A percentile compares a stretch with the other conserved stretches of the same genome.
Conservation (phyloP, 2,329 filamentous ascomycete species). For the Whalleya microplaca region DNA sequence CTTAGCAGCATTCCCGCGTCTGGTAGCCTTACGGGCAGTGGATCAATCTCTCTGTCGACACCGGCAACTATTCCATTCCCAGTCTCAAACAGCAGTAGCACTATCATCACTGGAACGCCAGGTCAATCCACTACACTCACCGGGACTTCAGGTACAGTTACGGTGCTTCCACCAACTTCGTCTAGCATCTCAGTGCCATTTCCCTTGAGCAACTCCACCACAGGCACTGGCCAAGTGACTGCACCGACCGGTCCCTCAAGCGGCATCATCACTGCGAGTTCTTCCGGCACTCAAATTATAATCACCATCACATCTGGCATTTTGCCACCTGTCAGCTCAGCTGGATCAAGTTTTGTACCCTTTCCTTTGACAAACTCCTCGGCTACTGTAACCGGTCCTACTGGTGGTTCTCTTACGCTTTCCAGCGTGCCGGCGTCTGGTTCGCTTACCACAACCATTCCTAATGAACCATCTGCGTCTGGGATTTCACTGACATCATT, state of each 20-base stretch:
- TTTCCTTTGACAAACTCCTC: constrained; percentile 21
- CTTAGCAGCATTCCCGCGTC: constrained; percentile 31
- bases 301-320: constrained; percentile 5
- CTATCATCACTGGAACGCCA: background rate
- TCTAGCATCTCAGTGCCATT: constrained; percentile 2
- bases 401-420: constrained; percentile 4
- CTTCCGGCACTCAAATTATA: background rate
- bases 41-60: constrained; percentile 2
- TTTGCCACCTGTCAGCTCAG: constrained; percentile 1
- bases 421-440: background rate
- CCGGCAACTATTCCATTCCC: constrained; percentile 9
- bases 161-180: background rate
- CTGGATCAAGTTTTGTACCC: constrained; percentile 8
- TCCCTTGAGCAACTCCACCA: constrained; percentile 16
- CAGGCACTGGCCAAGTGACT: background rate
- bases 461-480: background rate
- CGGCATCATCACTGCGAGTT: background rate
- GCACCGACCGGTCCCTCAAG: background rate
- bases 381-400: background rate
- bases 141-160: constrained; percentile 4
- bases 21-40: constrained; percentile 27
- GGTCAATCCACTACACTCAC: constrained; percentile 2
- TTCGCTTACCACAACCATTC: background rate
- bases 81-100: constrained; percentile 17
- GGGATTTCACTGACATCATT: background rate